Base-by-base conservation (phyloP, 345 rosid genomes). In the Rubroshorea leprosula region DNA sequence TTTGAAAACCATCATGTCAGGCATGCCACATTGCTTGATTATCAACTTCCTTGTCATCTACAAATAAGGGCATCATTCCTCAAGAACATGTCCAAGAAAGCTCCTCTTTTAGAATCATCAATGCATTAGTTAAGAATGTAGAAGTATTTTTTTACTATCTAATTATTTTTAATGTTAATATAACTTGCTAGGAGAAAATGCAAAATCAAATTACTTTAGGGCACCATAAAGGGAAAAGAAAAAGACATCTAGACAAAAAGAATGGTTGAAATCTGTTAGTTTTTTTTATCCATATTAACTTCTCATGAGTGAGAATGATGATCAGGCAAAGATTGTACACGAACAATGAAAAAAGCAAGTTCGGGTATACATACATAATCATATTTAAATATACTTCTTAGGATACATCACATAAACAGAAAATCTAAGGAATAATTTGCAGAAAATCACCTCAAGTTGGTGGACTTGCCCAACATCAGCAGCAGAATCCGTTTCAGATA, bases 361-460 rank as follows among this genome's bases (percentile, higher is more conserved):
- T 9, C 35, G 5, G 4, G 35, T 29, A 29, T 29, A 29, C 35
- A 29, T 29, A 9, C 35, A 29, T 9, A 29, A 3, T 29, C 41
- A 35, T 10, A 6, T 35, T 35, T 35, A 4, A 29, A 9, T 29
- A 4, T 29, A 3, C 41, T 44, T 43, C 4, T 61, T 16, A 24
- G n/a, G 35, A 17, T 49, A 35, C 20, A 47, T 61, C 18, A 55
- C 23, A 54, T 38, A 51, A 61, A 53, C 35, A 26, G 44, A 49
- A 48, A 26, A 26, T 24, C 12, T 47, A 16, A 39, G 56, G 5
- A 18, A 54, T 39, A 46, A 53, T 12, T 41, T 21, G 46, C 49
- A 51, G 35, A 72, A 64, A 70, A 61, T 58, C 65, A 94, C 99
- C 99, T 94, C 95, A 62, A 94, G 97, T 64, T 68, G 85, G 58